phyloP scores from a whole-genome alignment of 108 stramenopile genomes.

The Cyclostephanos invisitatus region DNA sequence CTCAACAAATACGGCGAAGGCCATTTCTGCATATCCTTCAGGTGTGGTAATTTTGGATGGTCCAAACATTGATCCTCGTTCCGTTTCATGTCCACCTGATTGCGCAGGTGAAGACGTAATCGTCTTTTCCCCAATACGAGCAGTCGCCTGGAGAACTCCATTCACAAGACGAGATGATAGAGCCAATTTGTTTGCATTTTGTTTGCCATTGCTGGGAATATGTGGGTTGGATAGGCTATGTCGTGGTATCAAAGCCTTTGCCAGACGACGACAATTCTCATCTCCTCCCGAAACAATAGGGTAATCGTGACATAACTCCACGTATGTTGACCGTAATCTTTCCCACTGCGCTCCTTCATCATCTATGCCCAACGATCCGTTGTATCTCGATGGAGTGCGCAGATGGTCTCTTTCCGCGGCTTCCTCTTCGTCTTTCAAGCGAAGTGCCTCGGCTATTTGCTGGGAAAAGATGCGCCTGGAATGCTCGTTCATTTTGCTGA shows the following conservation, averaged over 20 bases:
- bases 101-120: conserved; percentile 2
- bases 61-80: conserved; percentile 29
- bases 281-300: conserved; percentile 46
- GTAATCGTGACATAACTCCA: conserved; percentile 47
- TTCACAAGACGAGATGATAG: conserved; percentile 45
- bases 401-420: conserved; percentile 25
- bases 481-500: conserved; percentile 28
- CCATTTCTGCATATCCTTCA: conserved; percentile 49
- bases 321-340: conserved; percentile 24
- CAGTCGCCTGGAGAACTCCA: conserved; percentile 43
- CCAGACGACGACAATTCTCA: conserved; percentile 34
- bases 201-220: background rate
- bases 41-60: conserved; percentile 29
- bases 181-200: conserved; percentile 11
- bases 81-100: background rate
- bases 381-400: conserved; percentile 6
- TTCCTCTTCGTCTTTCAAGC: conserved; percentile 50
- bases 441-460: conserved; percentile 46
- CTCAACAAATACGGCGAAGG: conserved; percentile 42
- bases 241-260: conserved; percentile 28
- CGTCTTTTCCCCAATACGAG: conserved; percentile 30
- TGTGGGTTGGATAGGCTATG: background rate
- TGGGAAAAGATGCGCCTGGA: conserved; percentile 47
- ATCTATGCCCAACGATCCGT: conserved; percentile 1
- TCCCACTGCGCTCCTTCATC: conserved; percentile 14